A percentile compares a stretch with the other conserved stretches of the same genome.
Evolutionary conservation across 208 protist species (phyloP).

Genomic region (Novymonas esmeraldas): DNA sequence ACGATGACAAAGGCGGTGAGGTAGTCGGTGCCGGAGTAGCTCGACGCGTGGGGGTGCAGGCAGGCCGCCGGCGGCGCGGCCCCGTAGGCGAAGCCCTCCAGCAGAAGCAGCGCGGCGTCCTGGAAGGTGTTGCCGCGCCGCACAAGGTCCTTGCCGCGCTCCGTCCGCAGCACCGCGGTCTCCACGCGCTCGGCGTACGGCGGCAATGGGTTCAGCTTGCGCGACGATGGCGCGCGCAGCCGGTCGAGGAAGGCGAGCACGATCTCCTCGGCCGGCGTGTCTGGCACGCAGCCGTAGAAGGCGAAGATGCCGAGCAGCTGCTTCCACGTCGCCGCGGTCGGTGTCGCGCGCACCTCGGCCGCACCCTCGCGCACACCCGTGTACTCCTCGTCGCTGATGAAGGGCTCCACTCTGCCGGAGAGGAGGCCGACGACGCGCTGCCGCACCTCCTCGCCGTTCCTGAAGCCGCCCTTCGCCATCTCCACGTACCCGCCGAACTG

Average conservation of each 20-base stretch:
- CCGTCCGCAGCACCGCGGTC: constrained; percentile 32
- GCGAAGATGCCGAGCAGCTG: constrained; percentile 89
- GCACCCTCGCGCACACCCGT: constrained; percentile 11
- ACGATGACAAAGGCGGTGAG: constrained; percentile 81
- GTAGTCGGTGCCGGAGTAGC: constrained; percentile 82
- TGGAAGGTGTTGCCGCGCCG: constrained; percentile 65
- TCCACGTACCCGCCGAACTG: constrained; percentile 83
- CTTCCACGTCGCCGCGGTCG: constrained; percentile 85
- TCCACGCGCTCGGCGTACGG: constrained; percentile 74
- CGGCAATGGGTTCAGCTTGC: constrained; percentile 60
- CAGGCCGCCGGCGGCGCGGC: constrained; percentile 45
- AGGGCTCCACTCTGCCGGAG: constrained; percentile 82
- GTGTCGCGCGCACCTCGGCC: constrained; percentile 27
- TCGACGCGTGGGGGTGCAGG: constrained; percentile 87
- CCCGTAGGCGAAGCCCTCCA: constrained; percentile 72
- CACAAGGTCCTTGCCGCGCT: constrained; percentile 64
- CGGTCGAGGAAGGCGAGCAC: constrained; percentile 72
- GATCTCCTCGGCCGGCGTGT: constrained; percentile 82
- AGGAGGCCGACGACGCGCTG: constrained; percentile 82
- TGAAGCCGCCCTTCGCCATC: constrained; percentile 50
- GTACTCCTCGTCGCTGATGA: constrained; percentile 75
- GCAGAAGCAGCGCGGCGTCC: constrained; percentile 75
- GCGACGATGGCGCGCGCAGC: constrained; percentile 46
- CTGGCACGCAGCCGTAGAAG: constrained; percentile 84
- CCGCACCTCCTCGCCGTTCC: constrained; percentile 53